phyloP scores from a whole-genome alignment of 257 asterid species.

The Ocimum tenuiflorum region DNA sequence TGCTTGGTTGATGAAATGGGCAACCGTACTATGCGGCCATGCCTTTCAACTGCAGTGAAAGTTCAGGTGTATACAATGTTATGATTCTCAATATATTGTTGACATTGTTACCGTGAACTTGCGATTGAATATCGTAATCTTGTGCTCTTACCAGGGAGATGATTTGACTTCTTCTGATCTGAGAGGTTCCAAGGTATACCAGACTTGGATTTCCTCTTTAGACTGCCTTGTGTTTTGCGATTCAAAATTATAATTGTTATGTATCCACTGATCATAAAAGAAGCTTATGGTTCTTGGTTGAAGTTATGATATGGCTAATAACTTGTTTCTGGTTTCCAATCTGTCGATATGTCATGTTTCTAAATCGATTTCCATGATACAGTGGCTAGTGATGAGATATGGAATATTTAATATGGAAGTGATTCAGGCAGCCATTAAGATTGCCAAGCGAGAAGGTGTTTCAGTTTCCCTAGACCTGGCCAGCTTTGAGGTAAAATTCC shows the following conservation, averaged over 20 bases:
- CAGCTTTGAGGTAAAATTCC: slow-evolving; percentile 77
- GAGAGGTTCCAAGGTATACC: slow-evolving; percentile 82
- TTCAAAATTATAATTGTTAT: too few relatives aligned
- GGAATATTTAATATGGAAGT: slow-evolving; percentile 62
- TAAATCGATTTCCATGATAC: slow-evolving; percentile 26
- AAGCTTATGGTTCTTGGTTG: neutral
- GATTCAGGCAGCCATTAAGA: slow-evolving; percentile 60
- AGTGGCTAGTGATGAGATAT: slow-evolving; percentile 96
- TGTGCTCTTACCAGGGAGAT: slow-evolving; percentile 54
- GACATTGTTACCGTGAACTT: slow-evolving; percentile 16
- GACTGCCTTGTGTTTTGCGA: too few relatives aligned
- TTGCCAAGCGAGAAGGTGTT: slow-evolving; percentile 88
- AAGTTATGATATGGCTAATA: too few relatives aligned
- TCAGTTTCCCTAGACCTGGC: slow-evolving; percentile 86
- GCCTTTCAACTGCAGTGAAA: slow-evolving; percentile 77
- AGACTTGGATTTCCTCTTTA: too few relatives aligned
- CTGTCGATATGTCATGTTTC: neutral
- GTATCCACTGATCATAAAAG: neutral
- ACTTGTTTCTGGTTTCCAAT: neutral
- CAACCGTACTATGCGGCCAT: slow-evolving; percentile 97
- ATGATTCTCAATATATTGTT: slow-evolving; percentile 15
- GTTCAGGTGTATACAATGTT: slow-evolving; percentile 59
- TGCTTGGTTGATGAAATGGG: slow-evolving; percentile 92
- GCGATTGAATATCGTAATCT: slow-evolving; percentile 19
- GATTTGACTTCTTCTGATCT: slow-evolving; percentile 68